A percentile compares a stretch with the other conserved stretches of the same genome.
These are phyloP conservation scores for Blepharisma stoltei DNA, from an alignment of 73 alveolate species.

Conservation along the genomic window DNA sequence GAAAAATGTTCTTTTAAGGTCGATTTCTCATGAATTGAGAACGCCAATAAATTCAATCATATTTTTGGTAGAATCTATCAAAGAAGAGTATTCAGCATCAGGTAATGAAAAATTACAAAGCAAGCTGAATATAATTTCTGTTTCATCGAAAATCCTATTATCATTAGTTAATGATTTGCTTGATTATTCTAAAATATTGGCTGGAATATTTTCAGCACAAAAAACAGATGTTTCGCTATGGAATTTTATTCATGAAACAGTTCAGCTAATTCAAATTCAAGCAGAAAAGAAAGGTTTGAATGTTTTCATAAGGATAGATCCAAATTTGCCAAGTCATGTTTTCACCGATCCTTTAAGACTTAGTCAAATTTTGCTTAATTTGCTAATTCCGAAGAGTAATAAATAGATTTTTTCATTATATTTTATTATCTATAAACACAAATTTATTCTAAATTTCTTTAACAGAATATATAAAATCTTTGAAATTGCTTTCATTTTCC, in stretches of 20 bases:
- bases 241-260: neutral
- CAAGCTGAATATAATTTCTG: neutral
- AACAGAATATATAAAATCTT: no score
- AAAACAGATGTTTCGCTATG: neutral
- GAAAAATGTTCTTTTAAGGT: neutral
- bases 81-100: neutral
- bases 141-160: neutral
- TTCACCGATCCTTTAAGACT: neutral
- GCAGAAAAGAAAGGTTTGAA: no score
- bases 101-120: neutral
- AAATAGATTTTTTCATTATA: no score
- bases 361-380: neutral
- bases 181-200: neutral
- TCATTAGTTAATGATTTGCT: neutral
- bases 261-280: conserved; percentile 1
- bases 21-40: neutral
- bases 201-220: neutral
- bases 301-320: neutral
- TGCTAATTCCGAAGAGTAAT: no score
- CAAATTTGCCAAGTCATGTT: neutral
- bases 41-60: neutral
- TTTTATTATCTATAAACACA: no score
- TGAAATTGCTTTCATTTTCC: no score
- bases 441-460: no score
- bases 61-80: neutral